Conservation (phyloP, 2,329 filamentous ascomycete species). For the Rhinocladiella similis region DNA sequence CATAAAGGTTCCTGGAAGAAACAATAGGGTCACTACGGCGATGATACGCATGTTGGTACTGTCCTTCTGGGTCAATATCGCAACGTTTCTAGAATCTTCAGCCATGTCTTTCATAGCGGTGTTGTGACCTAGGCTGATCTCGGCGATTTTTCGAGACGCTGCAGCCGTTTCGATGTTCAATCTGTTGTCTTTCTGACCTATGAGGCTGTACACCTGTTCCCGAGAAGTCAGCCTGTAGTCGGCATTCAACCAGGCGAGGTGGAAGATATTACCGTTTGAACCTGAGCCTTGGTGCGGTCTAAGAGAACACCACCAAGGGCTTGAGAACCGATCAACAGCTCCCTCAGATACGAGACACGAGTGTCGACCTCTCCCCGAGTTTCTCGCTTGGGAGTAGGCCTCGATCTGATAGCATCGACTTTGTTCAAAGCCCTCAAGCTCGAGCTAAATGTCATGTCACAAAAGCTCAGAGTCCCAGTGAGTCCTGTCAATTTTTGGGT, state of each 20-base stretch:
- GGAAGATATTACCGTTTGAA: constrained; percentile 11
- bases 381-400: background rate
- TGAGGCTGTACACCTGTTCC: constrained; percentile 21
- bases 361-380: background rate
- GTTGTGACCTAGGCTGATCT: constrained; percentile 11
- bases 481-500: constrained; percentile 20
- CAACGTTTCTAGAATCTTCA: constrained; percentile 14
- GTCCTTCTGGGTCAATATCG: constrained; percentile 31
- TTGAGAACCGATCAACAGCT: constrained; percentile 16
- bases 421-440: constrained; percentile 13
- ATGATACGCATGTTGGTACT: constrained; percentile 42
- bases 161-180: constrained; percentile 20
- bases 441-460: constrained; percentile 16
- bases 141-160: constrained; percentile 8
- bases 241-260: background rate
- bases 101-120: constrained; percentile 17
- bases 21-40: constrained; percentile 42
- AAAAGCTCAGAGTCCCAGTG: constrained; percentile 17
- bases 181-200: constrained; percentile 19
- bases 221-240: background rate
- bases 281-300: constrained; percentile 16
- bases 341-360: constrained; percentile 12
- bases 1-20: constrained; percentile 44
- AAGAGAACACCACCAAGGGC: constrained; percentile 7
- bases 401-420: background rate